phyloP scores from a whole-genome alignment of 805 yeast species.

The Candida silvicultrix region DNA sequence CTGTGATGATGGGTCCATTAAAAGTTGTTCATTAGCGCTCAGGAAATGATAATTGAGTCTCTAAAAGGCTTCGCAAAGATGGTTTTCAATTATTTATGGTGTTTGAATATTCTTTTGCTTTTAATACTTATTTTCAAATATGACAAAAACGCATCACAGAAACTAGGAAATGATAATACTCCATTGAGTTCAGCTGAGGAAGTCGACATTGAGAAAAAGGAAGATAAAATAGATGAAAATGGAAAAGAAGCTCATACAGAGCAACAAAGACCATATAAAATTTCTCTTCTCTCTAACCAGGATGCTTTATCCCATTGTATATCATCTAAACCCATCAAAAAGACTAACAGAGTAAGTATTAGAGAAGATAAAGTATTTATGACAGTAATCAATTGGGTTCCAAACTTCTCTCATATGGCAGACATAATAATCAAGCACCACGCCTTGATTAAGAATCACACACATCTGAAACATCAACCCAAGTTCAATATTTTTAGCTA shows the following conservation, averaged over 20 bases:
- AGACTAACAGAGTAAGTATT: background rate
- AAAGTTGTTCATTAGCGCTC: background rate
- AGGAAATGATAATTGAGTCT: background rate
- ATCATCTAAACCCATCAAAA: background rate
- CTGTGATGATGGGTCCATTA: background rate
- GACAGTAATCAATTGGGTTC: background rate
- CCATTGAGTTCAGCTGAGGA: too few relatives aligned
- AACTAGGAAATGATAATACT: too few relatives aligned
- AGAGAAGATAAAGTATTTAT: background rate
- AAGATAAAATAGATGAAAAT: too few relatives aligned
- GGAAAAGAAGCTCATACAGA: background rate
- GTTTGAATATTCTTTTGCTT: background rate
- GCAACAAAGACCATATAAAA: background rate
- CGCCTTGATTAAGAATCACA: too few relatives aligned
- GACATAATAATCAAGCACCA: background rate
- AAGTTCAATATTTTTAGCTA: background rate
- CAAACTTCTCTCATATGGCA: background rate
- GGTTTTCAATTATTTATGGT: background rate
- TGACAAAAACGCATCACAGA: background rate
- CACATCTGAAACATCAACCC: background rate
- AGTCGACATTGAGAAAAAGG: too few relatives aligned
- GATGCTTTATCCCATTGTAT: background rate
- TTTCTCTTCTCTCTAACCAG: background rate
- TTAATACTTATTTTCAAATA: background rate
- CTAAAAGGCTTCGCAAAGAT: background rate